Evolutionary conservation across 2,329 filamentous ascomycete genomes (phyloP).

Genomic region (Arthrobotrys sinensis): DNA sequence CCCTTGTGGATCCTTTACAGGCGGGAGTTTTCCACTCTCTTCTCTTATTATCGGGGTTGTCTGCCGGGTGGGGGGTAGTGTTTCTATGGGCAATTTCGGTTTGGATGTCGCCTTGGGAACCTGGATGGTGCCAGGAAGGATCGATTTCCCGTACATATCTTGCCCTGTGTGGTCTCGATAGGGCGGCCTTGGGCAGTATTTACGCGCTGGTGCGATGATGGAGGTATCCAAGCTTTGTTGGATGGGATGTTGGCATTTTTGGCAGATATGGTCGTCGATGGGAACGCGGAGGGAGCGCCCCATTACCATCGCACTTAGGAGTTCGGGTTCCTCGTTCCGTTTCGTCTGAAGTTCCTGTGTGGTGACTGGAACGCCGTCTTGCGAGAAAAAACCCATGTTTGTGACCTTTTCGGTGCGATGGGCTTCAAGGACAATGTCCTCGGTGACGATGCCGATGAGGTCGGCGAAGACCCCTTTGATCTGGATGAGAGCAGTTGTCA

Average conservation of each 20-base stretch:
- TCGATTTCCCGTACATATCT: constrained; percentile 56
- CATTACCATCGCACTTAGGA: constrained; percentile 54
- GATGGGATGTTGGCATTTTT: constrained; percentile 57
- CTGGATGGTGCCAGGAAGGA: constrained; percentile 43
- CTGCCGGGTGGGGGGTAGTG: constrained; percentile 32
- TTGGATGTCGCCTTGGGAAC: constrained; percentile 48
- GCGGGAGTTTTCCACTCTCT: constrained; percentile 45
- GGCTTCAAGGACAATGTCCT: constrained; percentile 60
- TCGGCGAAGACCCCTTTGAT: constrained; percentile 54
- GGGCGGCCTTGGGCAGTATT: constrained; percentile 45
- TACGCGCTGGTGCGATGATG: constrained; percentile 35
- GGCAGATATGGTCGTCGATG: constrained; percentile 54
- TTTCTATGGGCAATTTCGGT: constrained; percentile 29
- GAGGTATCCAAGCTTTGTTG: constrained; percentile 43
- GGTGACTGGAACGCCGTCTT: constrained; percentile 51
- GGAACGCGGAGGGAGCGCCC: constrained; percentile 49
- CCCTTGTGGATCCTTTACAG: constrained; percentile 51
- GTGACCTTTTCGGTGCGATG: constrained; percentile 57
- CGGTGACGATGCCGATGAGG: constrained; percentile 50
- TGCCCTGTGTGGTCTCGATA: constrained; percentile 41
- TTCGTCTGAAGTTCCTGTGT: constrained; percentile 49
- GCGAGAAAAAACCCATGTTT: constrained; percentile 57
- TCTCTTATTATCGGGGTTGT: constrained; percentile 48
- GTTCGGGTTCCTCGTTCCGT: constrained; percentile 50
- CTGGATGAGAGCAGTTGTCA: constrained; percentile 11